Conservation (phyloP, 108 stramenopile genomes). For the Parietichytrium sp. region DNA sequence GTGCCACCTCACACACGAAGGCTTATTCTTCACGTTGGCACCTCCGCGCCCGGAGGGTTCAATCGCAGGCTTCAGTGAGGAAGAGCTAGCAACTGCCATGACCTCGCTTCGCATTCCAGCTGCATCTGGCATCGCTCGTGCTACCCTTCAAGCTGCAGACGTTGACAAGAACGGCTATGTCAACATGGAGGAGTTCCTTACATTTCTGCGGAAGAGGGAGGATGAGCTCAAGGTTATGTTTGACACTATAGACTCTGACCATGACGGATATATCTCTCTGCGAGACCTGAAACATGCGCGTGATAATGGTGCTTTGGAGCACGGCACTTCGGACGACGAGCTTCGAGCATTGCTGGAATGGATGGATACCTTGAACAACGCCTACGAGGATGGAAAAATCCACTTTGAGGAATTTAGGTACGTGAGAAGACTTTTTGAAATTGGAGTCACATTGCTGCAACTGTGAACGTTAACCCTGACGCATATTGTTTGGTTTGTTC, state of each 20-base stretch:
- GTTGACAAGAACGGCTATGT: slow-evolving; percentile 25
- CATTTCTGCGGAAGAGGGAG: background rate
- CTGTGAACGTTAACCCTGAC: too few species aligned
- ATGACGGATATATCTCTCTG: background rate
- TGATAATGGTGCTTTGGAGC: background rate
- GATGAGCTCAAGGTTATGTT: slow-evolving; percentile 37
- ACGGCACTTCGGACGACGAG: slow-evolving; percentile 13
- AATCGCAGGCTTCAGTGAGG: slow-evolving; percentile 38
- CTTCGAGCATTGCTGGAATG: slow-evolving; percentile 27
- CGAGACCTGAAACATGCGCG: slow-evolving; percentile 32
- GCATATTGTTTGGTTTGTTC: too few species aligned
- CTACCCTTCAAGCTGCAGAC: slow-evolving; percentile 6
- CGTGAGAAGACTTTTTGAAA: too few species aligned
- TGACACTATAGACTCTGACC: background rate
- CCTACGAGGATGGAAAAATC: background rate
- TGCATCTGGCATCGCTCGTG: slow-evolving; percentile 1
- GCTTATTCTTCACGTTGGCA: background rate
- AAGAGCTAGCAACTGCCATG: slow-evolving; percentile 37
- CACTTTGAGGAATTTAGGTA: slow-evolving; percentile 35
- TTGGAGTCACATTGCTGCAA: too few species aligned
- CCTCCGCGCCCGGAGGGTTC: background rate
- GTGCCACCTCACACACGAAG: slow-evolving; percentile 23
- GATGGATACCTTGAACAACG: slow-evolving; percentile 31
- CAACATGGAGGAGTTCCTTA: slow-evolving; percentile 18
- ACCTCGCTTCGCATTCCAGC: slow-evolving; percentile 23